Evolutionary conservation across 805 yeast species (phyloP), one percentile per base, ranked within the genome.

Genomic region (Saccharomycopsis sp.): DNA sequence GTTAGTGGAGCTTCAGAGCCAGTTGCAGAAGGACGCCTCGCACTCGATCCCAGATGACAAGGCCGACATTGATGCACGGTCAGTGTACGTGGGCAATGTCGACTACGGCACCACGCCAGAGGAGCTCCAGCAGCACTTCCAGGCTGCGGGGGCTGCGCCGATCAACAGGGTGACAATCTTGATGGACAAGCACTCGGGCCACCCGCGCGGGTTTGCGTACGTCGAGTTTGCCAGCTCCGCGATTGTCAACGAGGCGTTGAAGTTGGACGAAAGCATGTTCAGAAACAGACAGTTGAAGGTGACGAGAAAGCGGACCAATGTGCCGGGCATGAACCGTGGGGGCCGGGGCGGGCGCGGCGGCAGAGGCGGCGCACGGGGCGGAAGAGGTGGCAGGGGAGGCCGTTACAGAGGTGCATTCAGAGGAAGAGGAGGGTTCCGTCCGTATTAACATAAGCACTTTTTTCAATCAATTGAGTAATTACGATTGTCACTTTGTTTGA

Each of bases 151-250:
- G 1, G 68, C 73, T 5, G 36, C 41, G 13, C 44, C 43, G 17
- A 81, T 86, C 40, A 78, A 81, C 54, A 70, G 95, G 52, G 86
- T 85, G 25, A 84, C 92, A 3, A 84, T 86, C 35, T 61, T 80
- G 57, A 65, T 73, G 42, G 83, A 85, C 61, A 80, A 77, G 58
- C 60, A 63, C 51, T 77, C 92, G 0, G 94, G 94, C 5, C 79
- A 73, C 48, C 92, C 95, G 33, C 80, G 80, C 59, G 95, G 95
- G 1, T 84, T 70, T 61, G 95, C 95, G 2, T 86, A 84, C 58
- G 69, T 86, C 48, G 95, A 86, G 57, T 86, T 84, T 54, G 71
- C 77, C n/a, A 81, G 73, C 53, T 70, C 74, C 9, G 67, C 68
- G n/a, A 66, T 70, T 9, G 87, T 83, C 5, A 64, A 71, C 15